These are phyloP conservation scores for Fusarium camptoceras DNA, from an alignment of 2,329 filamentous ascomycete genomes.

Conservation along the genomic window DNA sequence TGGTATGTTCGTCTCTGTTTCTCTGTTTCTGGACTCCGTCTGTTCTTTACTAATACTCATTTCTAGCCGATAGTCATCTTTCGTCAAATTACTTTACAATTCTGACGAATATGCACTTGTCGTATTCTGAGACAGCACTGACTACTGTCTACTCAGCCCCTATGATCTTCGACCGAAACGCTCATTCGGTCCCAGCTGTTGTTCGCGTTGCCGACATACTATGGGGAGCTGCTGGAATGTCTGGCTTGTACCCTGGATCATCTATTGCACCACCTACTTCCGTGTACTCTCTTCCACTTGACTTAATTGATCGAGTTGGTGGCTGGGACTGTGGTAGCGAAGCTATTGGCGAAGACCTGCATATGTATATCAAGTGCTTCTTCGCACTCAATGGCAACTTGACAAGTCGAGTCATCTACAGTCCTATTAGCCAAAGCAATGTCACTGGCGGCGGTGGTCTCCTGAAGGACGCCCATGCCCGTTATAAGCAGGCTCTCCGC, in stretches of 20 bases:
- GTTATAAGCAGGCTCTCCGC: constrained; percentile 77
- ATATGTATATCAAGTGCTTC: constrained; percentile 84
- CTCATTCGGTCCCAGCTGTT: constrained; percentile 73
- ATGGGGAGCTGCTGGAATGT: constrained; percentile 78
- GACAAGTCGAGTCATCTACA: constrained; percentile 71
- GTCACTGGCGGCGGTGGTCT: constrained; percentile 70
- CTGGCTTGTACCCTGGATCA: constrained; percentile 73
- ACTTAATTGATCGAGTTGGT: constrained; percentile 74
- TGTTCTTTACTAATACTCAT: constrained; percentile 18
- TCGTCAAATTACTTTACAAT: constrained; percentile 74
- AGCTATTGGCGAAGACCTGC: constrained; percentile 80
- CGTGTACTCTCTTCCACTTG: constrained; percentile 77
- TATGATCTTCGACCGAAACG: constrained; percentile 80
- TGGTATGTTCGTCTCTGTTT: constrained; percentile 62
- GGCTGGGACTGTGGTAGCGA: constrained; percentile 79
- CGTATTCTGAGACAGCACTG: constrained; percentile 67
- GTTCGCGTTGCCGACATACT: constrained; percentile 79
- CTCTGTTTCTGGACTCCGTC: too few relatives aligned
- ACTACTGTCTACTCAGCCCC: constrained; percentile 77
- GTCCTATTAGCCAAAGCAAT: constrained; percentile 79
- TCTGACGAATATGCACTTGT: constrained; percentile 71
- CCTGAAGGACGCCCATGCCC: constrained; percentile 69
- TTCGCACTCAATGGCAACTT: constrained; percentile 78
- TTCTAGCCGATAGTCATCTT: constrained; percentile 76
- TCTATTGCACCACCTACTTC: constrained; percentile 77